Evolutionary conservation across 345 rosid species (phyloP).

Genomic region (Ailanthus altissimus): DNA sequence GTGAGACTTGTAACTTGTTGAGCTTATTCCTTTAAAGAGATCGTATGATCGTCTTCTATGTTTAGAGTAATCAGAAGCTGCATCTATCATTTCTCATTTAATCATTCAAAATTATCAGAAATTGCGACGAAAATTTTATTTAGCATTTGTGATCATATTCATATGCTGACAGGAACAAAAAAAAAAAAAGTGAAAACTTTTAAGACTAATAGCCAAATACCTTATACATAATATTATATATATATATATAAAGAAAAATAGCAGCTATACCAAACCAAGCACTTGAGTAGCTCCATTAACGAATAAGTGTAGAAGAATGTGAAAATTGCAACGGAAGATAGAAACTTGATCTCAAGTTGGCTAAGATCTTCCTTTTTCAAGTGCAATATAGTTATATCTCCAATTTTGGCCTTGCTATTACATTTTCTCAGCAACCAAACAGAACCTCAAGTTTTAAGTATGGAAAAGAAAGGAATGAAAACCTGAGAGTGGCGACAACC

Average conservation of each 20-base stretch:
- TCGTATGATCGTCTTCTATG: neutral
- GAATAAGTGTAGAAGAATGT: no score
- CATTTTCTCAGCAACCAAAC: conserved; percentile 10
- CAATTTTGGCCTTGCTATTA: neutral
- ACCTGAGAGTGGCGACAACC: conserved; percentile 74
- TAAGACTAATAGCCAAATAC: no score
- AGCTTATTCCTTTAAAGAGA: neutral
- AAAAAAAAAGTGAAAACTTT: no score
- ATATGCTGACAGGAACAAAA: neutral
- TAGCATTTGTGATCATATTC: neutral
- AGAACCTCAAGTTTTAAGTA: neutral
- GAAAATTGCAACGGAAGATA: neutral
- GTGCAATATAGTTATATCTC: neutral
- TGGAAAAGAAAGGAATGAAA: neutral
- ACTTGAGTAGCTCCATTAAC: neutral
- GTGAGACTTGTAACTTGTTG: neutral
- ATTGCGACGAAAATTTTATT: neutral
- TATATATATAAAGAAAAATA: no score
- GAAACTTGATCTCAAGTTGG: neutral
- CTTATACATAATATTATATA: no score
- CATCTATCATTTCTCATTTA: neutral
- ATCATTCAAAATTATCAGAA: neutral
- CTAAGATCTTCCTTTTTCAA: neutral
- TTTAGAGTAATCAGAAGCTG: neutral
- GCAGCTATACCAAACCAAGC: neutral